Evolutionary conservation across 805 yeast species (phyloP).

Genomic region (Saccharomycopsis sp.): DNA sequence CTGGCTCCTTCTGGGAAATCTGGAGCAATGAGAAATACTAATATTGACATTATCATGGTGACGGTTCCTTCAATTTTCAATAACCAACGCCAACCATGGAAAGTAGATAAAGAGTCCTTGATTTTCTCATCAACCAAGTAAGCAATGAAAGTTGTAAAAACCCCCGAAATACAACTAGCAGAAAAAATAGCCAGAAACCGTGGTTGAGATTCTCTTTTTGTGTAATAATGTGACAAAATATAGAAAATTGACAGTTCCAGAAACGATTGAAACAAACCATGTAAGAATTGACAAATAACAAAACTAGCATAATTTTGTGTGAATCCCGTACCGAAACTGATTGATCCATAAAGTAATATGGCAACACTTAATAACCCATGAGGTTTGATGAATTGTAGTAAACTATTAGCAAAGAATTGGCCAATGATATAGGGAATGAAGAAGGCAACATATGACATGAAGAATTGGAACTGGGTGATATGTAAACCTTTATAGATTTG

Average conservation of each 20-base stretch:
- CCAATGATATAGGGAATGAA: constrained; percentile 59
- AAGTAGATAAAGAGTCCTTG: constrained; percentile 38
- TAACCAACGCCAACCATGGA: constrained; percentile 42
- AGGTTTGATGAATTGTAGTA: constrained; percentile 48
- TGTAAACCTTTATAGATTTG: constrained; percentile 48
- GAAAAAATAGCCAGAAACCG: constrained; percentile 55
- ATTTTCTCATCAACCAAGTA: constrained; percentile 43
- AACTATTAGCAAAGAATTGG: constrained; percentile 56
- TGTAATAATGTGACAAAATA: constrained; percentile 56
- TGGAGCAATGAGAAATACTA: constrained; percentile 40
- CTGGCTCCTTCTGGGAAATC: constrained; percentile 64
- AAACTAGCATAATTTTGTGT: constrained; percentile 47
- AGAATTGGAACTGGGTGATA: constrained; percentile 47
- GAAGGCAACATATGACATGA: constrained; percentile 56
- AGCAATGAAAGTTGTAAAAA: constrained; percentile 66
- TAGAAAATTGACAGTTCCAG: constrained; percentile 70
- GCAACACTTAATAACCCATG: constrained; percentile 51
- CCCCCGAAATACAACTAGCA: constrained; percentile 66
- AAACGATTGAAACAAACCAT: constrained; percentile 62
- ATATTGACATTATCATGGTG: constrained; percentile 22
- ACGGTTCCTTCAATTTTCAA: constrained; percentile 38
- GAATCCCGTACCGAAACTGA: constrained; percentile 57
- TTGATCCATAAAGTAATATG: constrained; percentile 50
- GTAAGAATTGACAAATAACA: constrained; percentile 49
- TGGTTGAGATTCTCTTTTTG: constrained; percentile 53